Base-by-base conservation (phyloP, 441 rosid genomes). In the Flueggea neowawraea region DNA sequence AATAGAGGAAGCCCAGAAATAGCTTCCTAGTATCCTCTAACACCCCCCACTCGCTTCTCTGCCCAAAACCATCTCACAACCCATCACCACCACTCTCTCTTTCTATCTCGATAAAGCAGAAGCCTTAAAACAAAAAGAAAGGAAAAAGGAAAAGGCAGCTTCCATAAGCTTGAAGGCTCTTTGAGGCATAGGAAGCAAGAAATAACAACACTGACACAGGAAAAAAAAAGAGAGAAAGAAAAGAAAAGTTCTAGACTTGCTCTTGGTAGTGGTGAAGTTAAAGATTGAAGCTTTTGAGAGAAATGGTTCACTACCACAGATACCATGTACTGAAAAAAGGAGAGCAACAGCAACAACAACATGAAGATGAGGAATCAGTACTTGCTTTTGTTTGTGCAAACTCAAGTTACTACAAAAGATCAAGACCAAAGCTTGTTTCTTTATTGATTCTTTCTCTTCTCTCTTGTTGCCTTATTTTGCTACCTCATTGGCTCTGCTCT, bases 361-460 rank as follows among this genome's bases (percentile, higher is more conserved):
- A 14, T 41, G 78, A 62, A 31, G 82, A 73, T 47, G 82, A 74
- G 52, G 84, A 80, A 33, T 64, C 66, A 64, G 58, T 80, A 45
- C 50, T 63, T 62, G 52, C 65, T 62, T 51, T 63, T 2, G 75
- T 73, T 49, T 79, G 75, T 60, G 62, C 73, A 10, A 72, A 45
- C 66, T 56, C 70, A 11, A 69, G 63, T 60, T 67, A 31, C 61
- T 76, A 60, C 78, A 14, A 11, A 73, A 79, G 79, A 63, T 74
- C 74, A 69, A 84, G 80, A 73, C 89, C 85, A 15, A 88, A 81
- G 73, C 84, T 89, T 74, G 66, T 80, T 3, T 74, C 70, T 65
- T 63, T 87, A 39, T 74, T 92, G 56, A 55, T 87, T n/a, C 82
- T 92, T 54, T 82, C 87, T 14, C 51, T 89, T 45, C 75, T 92